phyloP scores from a whole-genome alignment of 176 grass and related monocot genomes.

The Oropetium thomaeum region DNA sequence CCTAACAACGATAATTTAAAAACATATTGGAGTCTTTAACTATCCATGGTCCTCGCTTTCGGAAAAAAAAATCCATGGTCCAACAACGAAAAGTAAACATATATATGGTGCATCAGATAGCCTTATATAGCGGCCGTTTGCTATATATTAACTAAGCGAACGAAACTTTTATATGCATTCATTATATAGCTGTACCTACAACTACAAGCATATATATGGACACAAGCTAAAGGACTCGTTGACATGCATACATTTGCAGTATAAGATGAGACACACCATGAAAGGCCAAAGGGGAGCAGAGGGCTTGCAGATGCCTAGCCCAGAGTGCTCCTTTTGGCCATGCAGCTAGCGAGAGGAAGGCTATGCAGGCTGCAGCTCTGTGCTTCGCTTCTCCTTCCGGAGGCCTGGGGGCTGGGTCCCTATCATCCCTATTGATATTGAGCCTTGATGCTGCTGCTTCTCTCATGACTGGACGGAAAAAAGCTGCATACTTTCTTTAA shows the following conservation, averaged over 20 bases:
- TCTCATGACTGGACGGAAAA: conserved; percentile 29
- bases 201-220: too few species aligned
- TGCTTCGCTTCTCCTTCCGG: conserved; percentile 3
- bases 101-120: too few species aligned
- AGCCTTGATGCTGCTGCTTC: conserved; percentile 33
- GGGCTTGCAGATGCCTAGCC: conserved; percentile 28
- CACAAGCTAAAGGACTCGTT: too few species aligned
- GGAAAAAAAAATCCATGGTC: too few species aligned
- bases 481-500: conserved; percentile 39
- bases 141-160: background rate
- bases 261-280: conserved; percentile 35
- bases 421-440: background rate
- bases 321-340: conserved; percentile 29
- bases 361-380: background rate
- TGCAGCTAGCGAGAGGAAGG: conserved; percentile 14
- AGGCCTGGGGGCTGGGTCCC: conserved; percentile 10
- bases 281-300: conserved; percentile 13
- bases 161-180: background rate
- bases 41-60: too few species aligned
- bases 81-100: too few species aligned
- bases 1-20: too few species aligned
- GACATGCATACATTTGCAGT: conserved; percentile 24
- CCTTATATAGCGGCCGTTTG: too few species aligned
- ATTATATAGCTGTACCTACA: conserved; percentile 15
- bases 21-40: too few species aligned